These are phyloP conservation scores for Solanum tarijense DNA, from an alignment of 257 asterid genomes.

Conservation along the genomic window DNA sequence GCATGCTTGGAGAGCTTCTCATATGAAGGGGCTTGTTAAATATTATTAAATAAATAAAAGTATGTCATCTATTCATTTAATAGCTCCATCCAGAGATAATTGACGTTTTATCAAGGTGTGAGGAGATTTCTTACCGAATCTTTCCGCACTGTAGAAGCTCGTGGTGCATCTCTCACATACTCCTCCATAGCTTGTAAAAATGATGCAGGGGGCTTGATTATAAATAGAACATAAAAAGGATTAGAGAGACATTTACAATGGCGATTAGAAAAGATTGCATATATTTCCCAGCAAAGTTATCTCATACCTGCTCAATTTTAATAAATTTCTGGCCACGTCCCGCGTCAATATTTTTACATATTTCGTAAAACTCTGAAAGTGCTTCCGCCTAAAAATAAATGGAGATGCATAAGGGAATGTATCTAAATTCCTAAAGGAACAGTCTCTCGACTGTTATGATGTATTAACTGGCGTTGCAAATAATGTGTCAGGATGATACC, in stretches of 20 bases:
- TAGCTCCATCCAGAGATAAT: not conserved
- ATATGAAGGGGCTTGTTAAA: not conserved
- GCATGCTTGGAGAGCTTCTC: not conserved
- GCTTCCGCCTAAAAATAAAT: constrained; percentile 64
- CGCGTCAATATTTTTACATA: constrained; percentile 74
- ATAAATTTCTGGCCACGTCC: constrained; percentile 90
- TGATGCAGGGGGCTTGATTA: constrained; percentile 84
- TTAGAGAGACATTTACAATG: not conserved
- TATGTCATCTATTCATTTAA: not conserved
- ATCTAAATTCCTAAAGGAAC: not conserved
- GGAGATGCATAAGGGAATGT: constrained; percentile 1
- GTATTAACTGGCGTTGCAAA: not conserved
- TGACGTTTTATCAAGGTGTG: not conserved
- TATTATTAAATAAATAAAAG: not conserved
- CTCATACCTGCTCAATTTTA: constrained; percentile 89
- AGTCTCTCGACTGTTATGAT: not conserved
- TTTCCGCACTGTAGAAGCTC: constrained; percentile 59
- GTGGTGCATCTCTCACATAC: constrained; percentile 93
- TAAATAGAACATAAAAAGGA: not conserved
- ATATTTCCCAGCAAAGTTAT: not conserved
- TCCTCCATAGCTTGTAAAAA: constrained; percentile 98
- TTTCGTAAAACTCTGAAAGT: constrained; percentile 82
- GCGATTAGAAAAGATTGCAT: not conserved
- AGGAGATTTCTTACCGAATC: constrained; percentile 45
- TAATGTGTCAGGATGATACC: constrained; percentile 27